Evolutionary conservation across 306 rosid species (phyloP), one percentile per base, ranked within the genome.

Genomic region (Lupinus albus): DNA sequence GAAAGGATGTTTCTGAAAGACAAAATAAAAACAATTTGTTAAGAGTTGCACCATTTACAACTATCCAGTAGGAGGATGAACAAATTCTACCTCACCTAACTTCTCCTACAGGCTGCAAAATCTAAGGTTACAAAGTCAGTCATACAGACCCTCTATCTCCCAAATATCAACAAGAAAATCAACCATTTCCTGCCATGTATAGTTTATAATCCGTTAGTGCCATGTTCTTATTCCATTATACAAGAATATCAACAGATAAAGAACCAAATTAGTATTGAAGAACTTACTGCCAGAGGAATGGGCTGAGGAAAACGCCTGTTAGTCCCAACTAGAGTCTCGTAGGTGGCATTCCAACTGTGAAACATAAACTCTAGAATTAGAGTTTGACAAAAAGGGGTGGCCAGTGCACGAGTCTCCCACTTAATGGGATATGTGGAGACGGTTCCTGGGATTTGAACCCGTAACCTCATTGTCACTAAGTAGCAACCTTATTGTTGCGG

Each of bases 71-170:
- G 30, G 58, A 46, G 14, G 14, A 50, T 51, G 56, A 59, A 75
- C 68, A 63, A 32, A 66, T 39, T 74, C 72, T 45, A 45, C 8
- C 51, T 64, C 45, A 48, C 41, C 55, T 50, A 50, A 39, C 33
- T 35, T 64, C 38, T 59, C 14, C 30, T 25, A 4, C 30, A 25
- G 30, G 30, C 62, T 21, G 48, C 50, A 72, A 72, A 80, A 72
- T 60, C 54, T 46, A 38, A 16, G 52, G 39, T 38, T 15, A 47
- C 25, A 18, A 11, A 32, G 13, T 92, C 83, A 87, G 66, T 87
- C 98, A 72, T 89, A 88, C 48, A 87, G 52, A 70, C 95, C 96
- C 45, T 87, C 96, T 50, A 80, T 76, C 79, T 89, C 98, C 96
- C 96, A 92, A 13, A 84, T 64, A 73, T 89, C 88, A 63, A 81